phyloP scores from a whole-genome alignment of 78 protist genomes.

The Dictyostelium discoideum region dicty_2.7 NC_007091.3:2436501-2437000 shows the following conservation, averaged over 20 bases:
- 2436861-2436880: neutral
- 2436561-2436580: too few species aligned
- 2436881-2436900: too few species aligned
- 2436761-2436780: conserved; percentile 35
- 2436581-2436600: neutral
- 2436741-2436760: neutral
- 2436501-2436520: too few species aligned
- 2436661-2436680: neutral
- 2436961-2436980: too few species aligned
- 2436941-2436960: too few species aligned
- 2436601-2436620: conserved; percentile 21
- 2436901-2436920: too few species aligned
- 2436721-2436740: neutral
- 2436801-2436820: conserved; percentile 10
- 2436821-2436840: conserved; percentile 23
- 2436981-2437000: too few species aligned
- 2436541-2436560: too few species aligned
- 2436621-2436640: conserved; percentile 58
- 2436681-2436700: conserved; percentile 54
- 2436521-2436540: too few species aligned
- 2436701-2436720: conserved; percentile 54
- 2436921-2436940: too few species aligned
- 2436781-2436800: conserved; percentile 20
- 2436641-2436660: conserved; percentile 12
- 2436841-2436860: conserved; percentile 34